Base-by-base conservation (phyloP, 2,329 filamentous ascomycete genomes). In the Boeremia exigua region DNA sequence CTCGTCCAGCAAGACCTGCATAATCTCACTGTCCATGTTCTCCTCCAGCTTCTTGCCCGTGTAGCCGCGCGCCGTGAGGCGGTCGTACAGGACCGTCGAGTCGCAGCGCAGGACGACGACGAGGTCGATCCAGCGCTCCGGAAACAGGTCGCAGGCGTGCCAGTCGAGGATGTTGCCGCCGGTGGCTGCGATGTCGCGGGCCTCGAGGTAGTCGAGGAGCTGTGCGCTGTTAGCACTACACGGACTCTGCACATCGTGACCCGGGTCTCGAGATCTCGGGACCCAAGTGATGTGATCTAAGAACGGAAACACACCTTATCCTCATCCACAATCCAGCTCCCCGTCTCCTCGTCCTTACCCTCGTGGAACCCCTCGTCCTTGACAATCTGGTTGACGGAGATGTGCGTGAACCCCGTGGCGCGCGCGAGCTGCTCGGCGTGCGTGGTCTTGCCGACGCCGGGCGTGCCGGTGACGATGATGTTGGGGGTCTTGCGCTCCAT, bases 61-160 rank as follows among this genome's bases (percentile, higher is more conserved):
- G 75, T 97, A 97, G 59, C 91, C 89, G 63, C 93, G 85, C 37
- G 85, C 84, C 49, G 84, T 86, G 49, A 99, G 78, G 48, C 95
- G 86, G 75, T 99, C 95, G 72, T 95, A 98, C 2, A 96, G 83
- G 12, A 89, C 80, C 17, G 85, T 86, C 15, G 91, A 92, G 66
- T 95, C 87, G 52, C 90, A 91, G 40, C 95, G 84, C 60, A 99
- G 77, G 51, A 99, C 95, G 5, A 98, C 90, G 0, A 99, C 93
- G 2, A 99, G 84, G 74, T 99, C 95, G 71, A 99, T 89, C 91
- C 93, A 96, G 70, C 89, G 89, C 73, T 90, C 88, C 2, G 95
- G 95, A 71, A 98, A 98, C 19, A 98, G 79, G 69, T 98, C 95
- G 79, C 94, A 98, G 2, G 93, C 94, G 78, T 99, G 95, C 94